Base-by-base conservation (phyloP, 1,284 basidiomycete genomes). In the Ceratobasidium sp. region DNA sequence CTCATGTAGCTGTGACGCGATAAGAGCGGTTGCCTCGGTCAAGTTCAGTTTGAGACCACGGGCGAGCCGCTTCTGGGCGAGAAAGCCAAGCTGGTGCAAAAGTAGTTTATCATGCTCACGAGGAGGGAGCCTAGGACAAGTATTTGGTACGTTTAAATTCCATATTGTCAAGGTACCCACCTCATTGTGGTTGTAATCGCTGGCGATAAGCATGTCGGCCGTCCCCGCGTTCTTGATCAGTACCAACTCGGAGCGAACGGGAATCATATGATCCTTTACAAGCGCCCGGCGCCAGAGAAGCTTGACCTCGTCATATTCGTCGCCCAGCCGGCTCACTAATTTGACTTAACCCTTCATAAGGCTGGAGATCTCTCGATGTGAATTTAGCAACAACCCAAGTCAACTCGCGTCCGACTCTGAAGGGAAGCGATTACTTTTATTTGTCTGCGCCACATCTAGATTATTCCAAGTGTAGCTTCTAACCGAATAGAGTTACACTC, bases 11-110 rank as follows among this genome's bases (percentile, higher is more conserved):
- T 97, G 95, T 22, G 89, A 90, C 1, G 95, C 92, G 78, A 99
- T 96, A 36, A 99, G 89, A 0, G 95, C 96, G 15, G 92, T 90
- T 0, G 96, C 92, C 84, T 99, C 98, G 9, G 93, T 89, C 77
- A 90, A 85, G 84, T 99, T 99, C 65, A 99, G 88, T 51, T 88
- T 87, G 41, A 97, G 82, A 9, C 97, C 98, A 27, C 97, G 89
- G 4, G 97, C 97, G 9, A 99, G 90, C 29, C 98, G 92, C 79
- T 95, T 93, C 84, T 99, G 97, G 1, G 98, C 96, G 8, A 99
- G 89, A 75, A 88, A 89, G 22, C 96, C 96, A 31, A 93, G 89
- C 87, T 94, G 80, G 51, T 82, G 77, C 56, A 86, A 78, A 45
- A 85, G 76, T 74, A 85, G 82, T 76, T 86, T 86, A 80, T 85